Evolutionary conservation across 768 basidiomycete species (phyloP).

Genomic region (Rossbeevera mucosa): DNA sequence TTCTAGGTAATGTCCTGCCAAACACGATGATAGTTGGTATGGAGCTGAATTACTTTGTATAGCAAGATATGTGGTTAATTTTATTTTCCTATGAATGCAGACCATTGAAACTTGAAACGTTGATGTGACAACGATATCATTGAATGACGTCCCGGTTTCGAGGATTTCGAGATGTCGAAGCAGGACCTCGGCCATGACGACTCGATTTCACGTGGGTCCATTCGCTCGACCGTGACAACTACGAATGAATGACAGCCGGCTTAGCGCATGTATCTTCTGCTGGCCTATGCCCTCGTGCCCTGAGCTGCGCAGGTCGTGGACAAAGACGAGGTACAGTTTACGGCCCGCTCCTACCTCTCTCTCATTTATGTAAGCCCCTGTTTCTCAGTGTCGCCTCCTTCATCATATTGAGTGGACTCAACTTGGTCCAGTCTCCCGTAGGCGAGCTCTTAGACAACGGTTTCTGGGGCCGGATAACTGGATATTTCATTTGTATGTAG

Average conservation of each 20-base stretch:
- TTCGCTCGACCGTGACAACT: neutral
- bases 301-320: neutral
- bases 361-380: neutral
- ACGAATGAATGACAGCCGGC: constrained; percentile 16
- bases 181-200: constrained; percentile 74
- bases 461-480: neutral
- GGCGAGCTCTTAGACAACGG: too few relatives aligned
- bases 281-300: neutral
- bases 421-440: neutral
- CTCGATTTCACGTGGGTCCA: constrained; percentile 21
- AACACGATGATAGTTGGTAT: neutral
- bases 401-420: neutral
- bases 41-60: neutral
- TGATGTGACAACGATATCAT: neutral
- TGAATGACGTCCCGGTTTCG: constrained; percentile 56
- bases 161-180: constrained; percentile 66
- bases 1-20: neutral
- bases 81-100: neutral
- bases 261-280: neutral
- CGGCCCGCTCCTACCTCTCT: neutral
- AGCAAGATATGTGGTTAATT: constrained; percentile 69
- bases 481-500: neutral
- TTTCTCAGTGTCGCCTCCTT: neutral
- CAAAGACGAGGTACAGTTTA: neutral
- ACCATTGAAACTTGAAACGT: too few relatives aligned